phyloP scores from a whole-genome alignment of 2,329 filamentous ascomycete species.

The Arachnomyces sp. region DNA sequence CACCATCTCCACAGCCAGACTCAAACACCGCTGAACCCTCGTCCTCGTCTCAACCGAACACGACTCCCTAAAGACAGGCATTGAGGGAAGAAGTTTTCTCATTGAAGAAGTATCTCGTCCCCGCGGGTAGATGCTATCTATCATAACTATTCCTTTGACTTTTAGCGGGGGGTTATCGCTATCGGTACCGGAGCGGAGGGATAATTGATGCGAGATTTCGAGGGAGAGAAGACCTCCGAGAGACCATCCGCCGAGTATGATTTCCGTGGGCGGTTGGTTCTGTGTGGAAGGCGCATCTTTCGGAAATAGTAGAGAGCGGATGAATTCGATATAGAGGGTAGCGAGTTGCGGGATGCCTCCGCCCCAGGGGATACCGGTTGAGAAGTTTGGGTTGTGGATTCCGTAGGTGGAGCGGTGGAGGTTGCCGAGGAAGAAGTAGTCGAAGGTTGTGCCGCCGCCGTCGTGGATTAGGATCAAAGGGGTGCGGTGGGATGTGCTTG shows the following conservation, averaged over 20 bases:
- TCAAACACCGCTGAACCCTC: constrained; percentile 9
- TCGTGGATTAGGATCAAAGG: constrained; percentile 55
- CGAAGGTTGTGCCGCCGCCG: constrained; percentile 54
- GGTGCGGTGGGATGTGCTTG: constrained; percentile 34
- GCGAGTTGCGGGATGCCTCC: constrained; percentile 52
- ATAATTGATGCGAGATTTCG: constrained; percentile 14
- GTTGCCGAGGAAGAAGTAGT: constrained; percentile 48
- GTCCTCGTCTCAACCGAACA: constrained; percentile 8
- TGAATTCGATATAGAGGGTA: constrained; percentile 40
- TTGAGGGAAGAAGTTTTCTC: neutral
- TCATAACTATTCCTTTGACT: constrained; percentile 15
- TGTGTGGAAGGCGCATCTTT: constrained; percentile 10
- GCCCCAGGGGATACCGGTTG: constrained; percentile 40
- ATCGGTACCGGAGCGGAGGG: constrained; percentile 6
- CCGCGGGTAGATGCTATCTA: constrained; percentile 14
- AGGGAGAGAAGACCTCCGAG: constrained; percentile 15
- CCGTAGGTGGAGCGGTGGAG: constrained; percentile 47
- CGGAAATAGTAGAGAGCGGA: constrained; percentile 26
- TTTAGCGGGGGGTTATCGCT: neutral
- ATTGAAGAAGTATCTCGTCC: neutral
- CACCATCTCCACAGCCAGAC: constrained; percentile 9
- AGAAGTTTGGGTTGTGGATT: constrained; percentile 50
- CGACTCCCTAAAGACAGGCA: neutral
- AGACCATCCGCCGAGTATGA: constrained; percentile 13
- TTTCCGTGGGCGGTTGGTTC: neutral